Evolutionary conservation across 371 early-diverging fungal species (phyloP), one percentile per base, ranked within the genome.

Genomic region (Syncephalastrum sp.): DNA sequence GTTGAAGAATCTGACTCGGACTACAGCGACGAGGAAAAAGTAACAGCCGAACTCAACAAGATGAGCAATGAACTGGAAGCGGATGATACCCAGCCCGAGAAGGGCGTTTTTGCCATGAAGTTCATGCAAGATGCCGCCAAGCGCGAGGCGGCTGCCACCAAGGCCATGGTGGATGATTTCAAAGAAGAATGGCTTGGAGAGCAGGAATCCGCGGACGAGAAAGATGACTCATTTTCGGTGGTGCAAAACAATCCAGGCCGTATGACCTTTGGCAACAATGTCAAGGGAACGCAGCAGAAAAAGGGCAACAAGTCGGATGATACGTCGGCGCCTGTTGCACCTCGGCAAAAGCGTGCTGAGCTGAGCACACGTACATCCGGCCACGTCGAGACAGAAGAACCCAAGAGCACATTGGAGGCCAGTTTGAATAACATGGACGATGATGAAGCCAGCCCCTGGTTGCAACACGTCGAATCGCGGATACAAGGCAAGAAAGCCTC

Each of bases 41-140:
- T 70, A 19, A 69, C 60, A 3, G 70, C 61, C 6, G 69, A 74
- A 8, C 53, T 83, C 47, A 72, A 59, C 49, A 60, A 78, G 29
- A 64, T 86, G 15, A 69, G 76, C 50, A 67, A 71, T 1, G 78
- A 75, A 23, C 50, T 82, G 38, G 72, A 78, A 47, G 68, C 75
- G 12, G 83, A 80, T 47, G 80, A 74, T 33, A 72, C 72, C 60
- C 70, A 71, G 44, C 85, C 87, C n/a, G 75, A 73, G 51, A 94
- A 91, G 76, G 95, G 95, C 19, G 60, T 98, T 29, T 87, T 93
- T 61, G 87, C 82, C 7, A 97, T 98, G 97, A 97, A 97, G 73
- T 98, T 98, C 64, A 98, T 98, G 98, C 91, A 93, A 70, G 83
- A 82, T 52, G 92, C 86, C 55, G 81, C 82, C 47, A 74, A 86